Evolutionary conservation across 1,284 basidiomycete genomes (phyloP), one percentile per base, ranked within the genome.

Genomic region (Austroboletus novae-zelandiae): DNA sequence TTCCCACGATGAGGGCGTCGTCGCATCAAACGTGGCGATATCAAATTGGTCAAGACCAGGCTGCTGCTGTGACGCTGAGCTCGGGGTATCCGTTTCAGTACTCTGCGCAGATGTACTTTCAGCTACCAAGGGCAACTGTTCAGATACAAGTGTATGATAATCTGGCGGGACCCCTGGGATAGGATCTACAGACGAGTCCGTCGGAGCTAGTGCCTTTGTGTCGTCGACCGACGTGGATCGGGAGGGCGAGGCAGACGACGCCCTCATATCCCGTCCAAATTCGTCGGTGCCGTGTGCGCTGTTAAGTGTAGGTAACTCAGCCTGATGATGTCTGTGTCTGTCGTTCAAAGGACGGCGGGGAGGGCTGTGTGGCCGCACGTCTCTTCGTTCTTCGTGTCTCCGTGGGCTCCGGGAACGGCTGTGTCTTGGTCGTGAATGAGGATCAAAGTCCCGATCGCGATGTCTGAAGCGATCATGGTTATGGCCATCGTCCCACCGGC

Each of bases 211-310:
- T 56, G 62, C 51, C 54, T 59, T 51, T 47, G 62, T 61, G 57
- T 61, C 62, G 57, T 67, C 68, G 45, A 72, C 68, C 30, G 71
- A 62, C 52, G 56, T 51, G 20, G 65, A 51, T 51, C 57, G 58
- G 29, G 59, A 57, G 35, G 61, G 65, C 43, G 57, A 61, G 31
- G 40, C 45, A 34, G 81, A 80, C 48, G 70, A 65, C 32, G 76
- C 71, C 61, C 88, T 77, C 61, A 89, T 77, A 65, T 90, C 88
- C 61, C 89, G 79, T 58, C 89, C 88, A 67, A 91, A 91, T 67
- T 91, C 88, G 75, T 91, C 87, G 67, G 81, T 87, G 53, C 72
- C 79, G 30, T 68, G 53, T 54, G 70, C 66, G 57, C 57, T 63
- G 42, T 59, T 43, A 48, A 61, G 39, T 20, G 56, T 58, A 53